Conservation (phyloP, 805 yeast species). For the Kockiozyma suomiensis region DNA sequence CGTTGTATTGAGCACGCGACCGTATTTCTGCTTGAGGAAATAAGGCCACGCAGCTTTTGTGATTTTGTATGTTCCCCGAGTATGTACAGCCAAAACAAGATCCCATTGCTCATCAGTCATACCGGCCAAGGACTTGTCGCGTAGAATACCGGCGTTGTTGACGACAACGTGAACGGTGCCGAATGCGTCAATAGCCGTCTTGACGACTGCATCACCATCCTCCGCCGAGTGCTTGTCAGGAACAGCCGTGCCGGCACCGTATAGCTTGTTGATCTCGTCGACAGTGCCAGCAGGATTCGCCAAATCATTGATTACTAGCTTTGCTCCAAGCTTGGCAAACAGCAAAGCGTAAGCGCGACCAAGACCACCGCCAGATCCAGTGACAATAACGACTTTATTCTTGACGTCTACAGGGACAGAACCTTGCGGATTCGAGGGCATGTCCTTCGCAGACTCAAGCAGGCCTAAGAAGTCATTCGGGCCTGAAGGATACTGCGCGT, state of each 20-base stretch:
- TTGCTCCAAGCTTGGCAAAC: constrained; percentile 90
- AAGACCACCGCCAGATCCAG: constrained; percentile 95
- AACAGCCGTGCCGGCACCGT: constrained; percentile 76
- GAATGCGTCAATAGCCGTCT: constrained; percentile 72
- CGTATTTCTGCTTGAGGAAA: constrained; percentile 74
- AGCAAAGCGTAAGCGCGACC: constrained; percentile 87
- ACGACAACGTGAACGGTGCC: constrained; percentile 84
- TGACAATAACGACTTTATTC: constrained; percentile 84
- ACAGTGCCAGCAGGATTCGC: constrained; percentile 72
- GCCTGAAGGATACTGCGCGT: constrained; percentile 67
- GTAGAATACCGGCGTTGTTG: constrained; percentile 92
- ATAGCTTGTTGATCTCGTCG: constrained; percentile 60
- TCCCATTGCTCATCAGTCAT: constrained; percentile 86
- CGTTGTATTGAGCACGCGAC: constrained; percentile 83
- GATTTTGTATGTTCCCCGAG: constrained; percentile 77
- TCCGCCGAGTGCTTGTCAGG: constrained; percentile 84
- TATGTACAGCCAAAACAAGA: constrained; percentile 76
- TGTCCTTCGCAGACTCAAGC: constrained; percentile 53
- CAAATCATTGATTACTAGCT: constrained; percentile 91
- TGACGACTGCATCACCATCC: constrained; percentile 72
- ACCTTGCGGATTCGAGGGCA: constrained; percentile 65
- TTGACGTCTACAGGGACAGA: constrained; percentile 58
- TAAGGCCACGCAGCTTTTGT: constrained; percentile 93
- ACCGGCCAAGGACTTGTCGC: constrained; percentile 85
- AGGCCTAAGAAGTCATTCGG: constrained; percentile 71